phyloP scores from a whole-genome alignment of 257 asterid species.

The Solanum lignicaule region DNA sequence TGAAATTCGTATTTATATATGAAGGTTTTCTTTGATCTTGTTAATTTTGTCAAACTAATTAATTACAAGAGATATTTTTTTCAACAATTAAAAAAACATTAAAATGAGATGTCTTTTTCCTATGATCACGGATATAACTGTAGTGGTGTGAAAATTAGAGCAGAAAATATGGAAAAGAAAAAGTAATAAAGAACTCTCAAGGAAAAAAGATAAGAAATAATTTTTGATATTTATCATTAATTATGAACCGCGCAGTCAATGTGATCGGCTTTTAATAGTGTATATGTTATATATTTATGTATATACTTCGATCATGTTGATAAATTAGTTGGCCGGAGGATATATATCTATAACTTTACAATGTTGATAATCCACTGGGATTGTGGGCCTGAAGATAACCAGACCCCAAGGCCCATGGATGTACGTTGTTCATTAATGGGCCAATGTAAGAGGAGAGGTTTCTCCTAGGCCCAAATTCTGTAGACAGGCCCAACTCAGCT shows the following conservation, averaged over 20 bases:
- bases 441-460: not conserved
- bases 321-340: not conserved
- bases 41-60: not conserved
- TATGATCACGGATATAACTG: not conserved
- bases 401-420: not conserved
- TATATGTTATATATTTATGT: too few relatives aligned
- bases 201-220: not conserved
- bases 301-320: not conserved
- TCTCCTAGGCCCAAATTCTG: not conserved
- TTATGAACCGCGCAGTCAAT: not conserved
- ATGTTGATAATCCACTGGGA: not conserved
- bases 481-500: not conserved
- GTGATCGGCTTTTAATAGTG: too few relatives aligned
- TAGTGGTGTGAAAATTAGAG: not conserved
- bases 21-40: not conserved
- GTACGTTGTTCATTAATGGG: not conserved
- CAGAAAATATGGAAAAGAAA: not conserved
- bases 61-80: not conserved
- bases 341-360: too few relatives aligned
- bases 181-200: not conserved
- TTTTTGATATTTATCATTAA: too few relatives aligned
- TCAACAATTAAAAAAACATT: not conserved
- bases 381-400: not conserved
- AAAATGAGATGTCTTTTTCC: not conserved
- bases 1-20: not conserved